Base-by-base conservation (phyloP, 768 basidiomycete genomes). In the Tubosaeta sp. region DNA sequence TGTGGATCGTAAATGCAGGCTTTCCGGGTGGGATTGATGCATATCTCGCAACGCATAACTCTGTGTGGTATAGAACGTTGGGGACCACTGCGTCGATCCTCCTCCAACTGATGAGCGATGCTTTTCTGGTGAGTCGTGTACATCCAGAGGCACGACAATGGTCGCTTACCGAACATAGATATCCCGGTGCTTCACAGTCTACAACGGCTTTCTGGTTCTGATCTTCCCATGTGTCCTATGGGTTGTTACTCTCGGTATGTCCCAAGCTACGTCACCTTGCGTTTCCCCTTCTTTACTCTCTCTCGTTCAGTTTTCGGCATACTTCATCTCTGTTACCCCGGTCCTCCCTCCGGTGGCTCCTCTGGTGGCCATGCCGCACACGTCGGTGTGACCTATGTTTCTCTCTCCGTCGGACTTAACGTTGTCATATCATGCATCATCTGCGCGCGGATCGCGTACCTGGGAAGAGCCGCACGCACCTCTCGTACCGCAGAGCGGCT, bases 381-480 rank as follows among this genome's bases (percentile, higher is more conserved):
- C 35, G 17, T 37, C 35, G 35, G 35, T n/a, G n/a, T 37, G 5
- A 37, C 35, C 9, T 37, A 37, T 14, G 16, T 37, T 17, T 16
- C 57, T 17, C 14, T 32, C 26, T 43, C 52, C 9, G 59, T 59
- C 32, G 35, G 35, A 17, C 35, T 37, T n/a, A 37, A 17, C 16
- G 35, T 37, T 37, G 6, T 49, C 17, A 29, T 31, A 17, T 51
- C 57, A 13, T 33, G 45, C 39, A 33, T 59, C 4, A 58, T 58
- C 13, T 54, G 51, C 27, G 57, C 33, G 6, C 52, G 35, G 16
- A 17, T 17, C 16, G 35, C 35, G n/a, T 37, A 37, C n/a, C 35
- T 37, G 6, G 9, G 35, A 37, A 37, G 35, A n/a, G n/a, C 9
- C 4, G n/a, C 16, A 7, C 35, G 6, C 13, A 17, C 7, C 8